Percentiles rank a stretch among this genome's conserved stretches.
These are phyloP conservation scores for Glycine latifolia DNA, from an alignment of 306 rosid genomes.

Conservation along the genomic window DNA sequence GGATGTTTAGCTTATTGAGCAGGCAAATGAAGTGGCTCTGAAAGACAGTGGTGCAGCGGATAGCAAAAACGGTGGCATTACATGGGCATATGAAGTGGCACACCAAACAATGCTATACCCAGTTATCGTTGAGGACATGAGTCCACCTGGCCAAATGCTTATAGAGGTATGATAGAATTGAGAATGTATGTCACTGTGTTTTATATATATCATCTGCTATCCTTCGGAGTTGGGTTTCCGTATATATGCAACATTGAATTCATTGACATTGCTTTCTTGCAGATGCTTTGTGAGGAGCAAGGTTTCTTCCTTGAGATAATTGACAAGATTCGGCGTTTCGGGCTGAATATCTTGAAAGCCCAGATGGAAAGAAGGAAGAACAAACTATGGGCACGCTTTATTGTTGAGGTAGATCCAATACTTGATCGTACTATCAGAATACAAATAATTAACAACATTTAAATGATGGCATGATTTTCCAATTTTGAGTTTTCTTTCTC, in stretches of 20 bases:
- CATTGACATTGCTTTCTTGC: slow-evolving; percentile 43
- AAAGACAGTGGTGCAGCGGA: slow-evolving; percentile 52
- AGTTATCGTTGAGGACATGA: slow-evolving; percentile 83
- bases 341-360: slow-evolving; percentile 82
- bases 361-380: slow-evolving; percentile 68
- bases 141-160: slow-evolving; percentile 82
- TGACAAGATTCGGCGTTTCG: slow-evolving; percentile 67
- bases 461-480: slow-evolving; percentile 7
- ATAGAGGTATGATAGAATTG: slow-evolving; percentile 67
- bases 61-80: slow-evolving; percentile 57
- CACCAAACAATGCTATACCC: slow-evolving; percentile 78
- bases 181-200: background rate
- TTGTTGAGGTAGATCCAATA: slow-evolving; percentile 72
- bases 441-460: background rate
- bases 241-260: background rate
- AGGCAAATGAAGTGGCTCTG: slow-evolving; percentile 56
- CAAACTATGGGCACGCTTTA: slow-evolving; percentile 80
- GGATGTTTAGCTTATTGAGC: slow-evolving; percentile 62
- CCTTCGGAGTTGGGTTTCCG: background rate
- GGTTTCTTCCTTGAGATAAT: slow-evolving; percentile 85
- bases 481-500: background rate
- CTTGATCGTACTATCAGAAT: background rate
- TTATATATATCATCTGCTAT: background rate
- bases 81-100: slow-evolving; percentile 85
- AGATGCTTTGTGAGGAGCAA: slow-evolving; percentile 86